Percentiles rank a stretch among this genome's conserved stretches.
These are phyloP conservation scores for Thermothielavioides terrestris DNA, from an alignment of 495 filamentous ascomycete genomes.

Conservation along the genomic window DNA sequence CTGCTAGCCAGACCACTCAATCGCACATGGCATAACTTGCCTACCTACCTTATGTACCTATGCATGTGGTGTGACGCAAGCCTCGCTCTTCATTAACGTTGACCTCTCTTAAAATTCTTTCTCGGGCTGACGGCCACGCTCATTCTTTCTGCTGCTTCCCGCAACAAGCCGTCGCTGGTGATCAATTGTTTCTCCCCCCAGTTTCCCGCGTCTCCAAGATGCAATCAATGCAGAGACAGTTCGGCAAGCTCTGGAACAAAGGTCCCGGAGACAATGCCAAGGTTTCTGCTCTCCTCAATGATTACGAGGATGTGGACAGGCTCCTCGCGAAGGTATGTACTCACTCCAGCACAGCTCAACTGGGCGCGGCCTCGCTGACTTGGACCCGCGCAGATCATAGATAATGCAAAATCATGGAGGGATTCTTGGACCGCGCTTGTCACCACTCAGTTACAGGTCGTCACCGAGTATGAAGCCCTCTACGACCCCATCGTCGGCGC, in stretches of 20 bases:
- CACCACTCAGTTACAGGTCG: constrained; percentile 58
- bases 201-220: constrained; percentile 40
- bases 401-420: constrained; percentile 72
- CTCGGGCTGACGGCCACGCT: neutral
- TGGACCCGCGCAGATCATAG: constrained; percentile 56
- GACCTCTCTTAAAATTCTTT: no score
- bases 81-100: neutral
- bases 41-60: no score
- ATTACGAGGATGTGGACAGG: constrained; percentile 78
- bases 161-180: neutral
- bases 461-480: constrained; percentile 64
- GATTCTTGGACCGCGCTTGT: constrained; percentile 77
- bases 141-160: neutral
- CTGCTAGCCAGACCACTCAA: no score
- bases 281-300: constrained; percentile 65
- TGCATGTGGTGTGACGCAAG: neutral
- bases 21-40: no score
- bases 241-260: constrained; percentile 61
- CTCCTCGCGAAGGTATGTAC: constrained; percentile 58
- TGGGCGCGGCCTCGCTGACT: constrained; percentile 3
- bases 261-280: constrained; percentile 69
- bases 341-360: neutral
- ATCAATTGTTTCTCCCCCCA: no score
- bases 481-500: constrained; percentile 74
- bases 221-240: constrained; percentile 70